Evolutionary conservation across 331 rosid genomes (phyloP).

Genomic region (Acacia pycnantha): DNA sequence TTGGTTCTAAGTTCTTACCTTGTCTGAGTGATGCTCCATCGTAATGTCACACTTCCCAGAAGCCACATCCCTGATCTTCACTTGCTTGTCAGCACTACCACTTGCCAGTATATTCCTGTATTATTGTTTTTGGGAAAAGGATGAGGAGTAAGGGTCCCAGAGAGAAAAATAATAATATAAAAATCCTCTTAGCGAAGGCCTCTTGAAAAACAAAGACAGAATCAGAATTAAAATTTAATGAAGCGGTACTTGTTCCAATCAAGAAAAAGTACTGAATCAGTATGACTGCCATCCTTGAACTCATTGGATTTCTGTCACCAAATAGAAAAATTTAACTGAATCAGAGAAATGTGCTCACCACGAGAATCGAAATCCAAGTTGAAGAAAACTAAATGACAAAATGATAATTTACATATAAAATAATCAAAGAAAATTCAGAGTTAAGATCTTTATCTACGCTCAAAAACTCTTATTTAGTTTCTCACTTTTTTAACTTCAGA

Average conservation of each 20-base stretch:
- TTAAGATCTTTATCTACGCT: background rate
- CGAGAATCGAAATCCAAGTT: background rate
- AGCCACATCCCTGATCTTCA: conserved; percentile 88
- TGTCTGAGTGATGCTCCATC: conserved; percentile 84
- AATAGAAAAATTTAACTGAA: conserved; percentile 21
- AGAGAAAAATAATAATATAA: background rate
- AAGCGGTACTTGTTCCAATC: conserved; percentile 94
- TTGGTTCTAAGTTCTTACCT: conserved; percentile 48
- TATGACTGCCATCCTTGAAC: conserved; percentile 85
- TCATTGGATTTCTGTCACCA: conserved; percentile 51
- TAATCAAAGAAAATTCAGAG: conserved; percentile 10
- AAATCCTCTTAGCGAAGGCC: background rate
- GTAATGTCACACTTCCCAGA: conserved; percentile 72
- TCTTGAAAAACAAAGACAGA: conserved; percentile 26
- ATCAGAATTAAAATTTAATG: conserved; percentile 20
- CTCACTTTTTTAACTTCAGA: background rate
- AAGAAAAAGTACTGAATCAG: conserved; percentile 82
- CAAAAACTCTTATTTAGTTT: background rate
- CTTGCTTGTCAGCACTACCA: conserved; percentile 84
- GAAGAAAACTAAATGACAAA: background rate
- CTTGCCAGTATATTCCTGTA: conserved; percentile 87
- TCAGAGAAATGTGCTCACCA: conserved; percentile 21
- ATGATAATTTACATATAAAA: background rate
- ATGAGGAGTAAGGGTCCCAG: background rate
- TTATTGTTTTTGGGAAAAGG: background rate